These are phyloP conservation scores for Perkinsus marinus DNA, from an alignment of 169 alveolate species.

Conservation along the genomic window DNA sequence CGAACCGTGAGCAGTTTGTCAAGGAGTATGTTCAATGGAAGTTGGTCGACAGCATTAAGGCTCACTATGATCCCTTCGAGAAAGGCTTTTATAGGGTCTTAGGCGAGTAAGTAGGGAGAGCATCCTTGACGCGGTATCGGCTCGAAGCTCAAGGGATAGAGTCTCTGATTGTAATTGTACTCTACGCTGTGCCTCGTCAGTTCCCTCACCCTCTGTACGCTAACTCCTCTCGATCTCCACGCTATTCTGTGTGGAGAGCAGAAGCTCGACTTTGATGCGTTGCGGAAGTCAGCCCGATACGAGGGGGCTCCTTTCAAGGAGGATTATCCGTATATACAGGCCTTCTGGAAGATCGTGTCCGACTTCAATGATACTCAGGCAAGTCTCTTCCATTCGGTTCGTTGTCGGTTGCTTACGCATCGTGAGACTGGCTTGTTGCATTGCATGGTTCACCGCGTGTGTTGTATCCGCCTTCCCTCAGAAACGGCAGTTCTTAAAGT, in stretches of 20 bases:
- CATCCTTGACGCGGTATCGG: neutral
- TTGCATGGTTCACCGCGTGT: neutral
- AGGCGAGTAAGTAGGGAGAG: constrained; percentile 28
- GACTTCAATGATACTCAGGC: constrained; percentile 27
- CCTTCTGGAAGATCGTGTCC: constrained; percentile 43
- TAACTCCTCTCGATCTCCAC: constrained; percentile 50
- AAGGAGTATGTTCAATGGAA: constrained; percentile 37
- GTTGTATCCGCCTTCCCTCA: neutral
- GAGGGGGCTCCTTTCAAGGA: constrained; percentile 39
- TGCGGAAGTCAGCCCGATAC: constrained; percentile 40
- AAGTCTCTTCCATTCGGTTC: neutral
- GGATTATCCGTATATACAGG: neutral
- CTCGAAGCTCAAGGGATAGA: no score
- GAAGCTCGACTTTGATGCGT: constrained; percentile 45
- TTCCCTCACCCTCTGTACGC: neutral
- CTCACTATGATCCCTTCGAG: constrained; percentile 40
- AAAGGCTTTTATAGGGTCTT: constrained; percentile 53
- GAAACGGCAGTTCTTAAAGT: constrained; percentile 39
- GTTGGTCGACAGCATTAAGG: constrained; percentile 33
- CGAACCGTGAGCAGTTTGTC: constrained; percentile 47
- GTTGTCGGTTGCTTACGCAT: no score
- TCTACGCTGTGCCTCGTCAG: neutral
- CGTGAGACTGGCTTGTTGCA: no score
- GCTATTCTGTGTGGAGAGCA: constrained; percentile 50
- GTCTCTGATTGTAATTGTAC: no score